Percentiles rank a stretch among this genome's conserved stretches.
Evolutionary conservation across 257 asterid genomes (phyloP).

Genomic region (Lycium ferocissimum): DNA sequence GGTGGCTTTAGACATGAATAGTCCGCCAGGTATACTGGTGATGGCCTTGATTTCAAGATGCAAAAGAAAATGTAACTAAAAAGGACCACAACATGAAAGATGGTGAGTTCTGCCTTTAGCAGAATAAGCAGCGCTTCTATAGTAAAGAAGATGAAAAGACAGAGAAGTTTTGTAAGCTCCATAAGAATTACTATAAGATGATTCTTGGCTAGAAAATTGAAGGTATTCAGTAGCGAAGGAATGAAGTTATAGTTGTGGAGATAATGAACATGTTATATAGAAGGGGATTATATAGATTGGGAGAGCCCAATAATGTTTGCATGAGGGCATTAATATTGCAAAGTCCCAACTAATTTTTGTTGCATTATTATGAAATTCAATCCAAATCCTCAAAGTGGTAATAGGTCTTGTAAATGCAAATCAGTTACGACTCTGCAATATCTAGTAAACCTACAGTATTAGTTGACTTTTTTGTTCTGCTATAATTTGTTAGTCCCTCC

Average conservation of each 20-base stretch:
- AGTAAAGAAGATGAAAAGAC: background rate
- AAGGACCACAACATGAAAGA: background rate
- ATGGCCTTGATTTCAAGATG: constrained; percentile 24
- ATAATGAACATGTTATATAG: background rate
- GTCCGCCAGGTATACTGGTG: constrained; percentile 63
- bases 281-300: background rate
- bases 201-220: background rate
- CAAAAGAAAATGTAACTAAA: background rate
- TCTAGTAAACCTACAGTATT: background rate
- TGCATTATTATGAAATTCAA: too few species aligned
- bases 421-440: background rate
- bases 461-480: background rate
- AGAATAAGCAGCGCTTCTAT: background rate
- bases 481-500: too few species aligned
- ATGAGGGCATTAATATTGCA: background rate
- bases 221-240: too few species aligned
- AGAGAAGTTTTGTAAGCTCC: background rate
- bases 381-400: too few species aligned
- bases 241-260: too few species aligned
- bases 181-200: too few species aligned
- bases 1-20: constrained; percentile 83
- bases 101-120: background rate
- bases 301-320: background rate
- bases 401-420: background rate
- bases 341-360: background rate